Evolutionary conservation across 2,329 filamentous ascomycete genomes (phyloP).

Genomic region (Fusarium cicatricum): DNA sequence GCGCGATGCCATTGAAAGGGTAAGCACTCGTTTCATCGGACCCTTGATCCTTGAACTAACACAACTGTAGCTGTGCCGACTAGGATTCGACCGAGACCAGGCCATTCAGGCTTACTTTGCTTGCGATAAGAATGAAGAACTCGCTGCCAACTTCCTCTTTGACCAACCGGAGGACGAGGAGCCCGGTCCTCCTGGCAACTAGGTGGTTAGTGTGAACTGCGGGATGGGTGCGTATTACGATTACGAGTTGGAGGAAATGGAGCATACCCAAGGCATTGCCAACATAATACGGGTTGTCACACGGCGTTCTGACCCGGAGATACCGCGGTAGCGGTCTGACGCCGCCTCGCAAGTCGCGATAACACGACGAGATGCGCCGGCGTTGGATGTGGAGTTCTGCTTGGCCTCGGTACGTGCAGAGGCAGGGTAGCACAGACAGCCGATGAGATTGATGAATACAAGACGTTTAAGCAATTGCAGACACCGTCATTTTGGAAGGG

Average conservation of each 20-base stretch:
- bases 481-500: background rate
- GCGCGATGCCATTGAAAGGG: slow-evolving; percentile 94
- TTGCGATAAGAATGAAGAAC: slow-evolving; percentile 98
- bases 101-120: slow-evolving; percentile 99
- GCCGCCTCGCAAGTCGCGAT: slow-evolving; percentile 28
- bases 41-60: slow-evolving; percentile 31
- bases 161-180: slow-evolving; percentile 93
- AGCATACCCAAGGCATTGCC: slow-evolving; percentile 33
- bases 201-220: slow-evolving; percentile 25
- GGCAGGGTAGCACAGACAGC: slow-evolving; percentile 33
- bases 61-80: slow-evolving; percentile 75
- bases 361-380: slow-evolving; percentile 26
- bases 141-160: slow-evolving; percentile 97
- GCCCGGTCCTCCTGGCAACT: slow-evolving; percentile 55
- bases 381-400: slow-evolving; percentile 25
- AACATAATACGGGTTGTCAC: slow-evolving; percentile 37
- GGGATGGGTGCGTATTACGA: slow-evolving; percentile 40
- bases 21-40: slow-evolving; percentile 56
- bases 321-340: slow-evolving; percentile 28
- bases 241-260: slow-evolving; percentile 38
- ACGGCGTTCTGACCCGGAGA: slow-evolving; percentile 31
- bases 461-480: background rate
- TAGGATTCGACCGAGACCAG: slow-evolving; percentile 91
- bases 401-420: slow-evolving; percentile 26
- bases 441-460: slow-evolving; percentile 40